These are phyloP conservation scores for Globisporangium echinulatum DNA, from an alignment of 352 stramenopile species.

Conservation along the genomic window DNA sequence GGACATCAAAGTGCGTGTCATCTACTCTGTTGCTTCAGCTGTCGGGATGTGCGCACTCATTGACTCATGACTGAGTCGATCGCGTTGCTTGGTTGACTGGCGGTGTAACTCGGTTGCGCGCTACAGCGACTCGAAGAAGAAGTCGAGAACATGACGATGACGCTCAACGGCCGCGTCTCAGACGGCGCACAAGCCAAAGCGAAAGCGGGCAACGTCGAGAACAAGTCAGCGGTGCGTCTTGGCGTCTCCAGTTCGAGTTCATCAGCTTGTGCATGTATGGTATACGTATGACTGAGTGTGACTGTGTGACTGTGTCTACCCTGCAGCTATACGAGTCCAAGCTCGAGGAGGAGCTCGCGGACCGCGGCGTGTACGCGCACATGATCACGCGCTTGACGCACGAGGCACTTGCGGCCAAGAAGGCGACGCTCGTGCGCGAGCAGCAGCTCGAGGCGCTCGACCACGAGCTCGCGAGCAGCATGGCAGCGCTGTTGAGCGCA, in stretches of 20 bases:
- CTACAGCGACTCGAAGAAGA: constrained; percentile 65
- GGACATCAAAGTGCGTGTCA: constrained; percentile 47
- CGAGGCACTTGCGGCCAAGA: constrained; percentile 59
- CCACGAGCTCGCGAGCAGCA: constrained; percentile 48
- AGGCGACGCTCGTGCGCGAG: constrained; percentile 55
- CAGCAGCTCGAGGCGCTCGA: constrained; percentile 46
- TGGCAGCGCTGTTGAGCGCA: constrained; percentile 41
- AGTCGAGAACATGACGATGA: constrained; percentile 68
- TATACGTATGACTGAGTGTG: no score
- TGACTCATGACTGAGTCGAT: no score
- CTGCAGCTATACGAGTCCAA: constrained; percentile 71
- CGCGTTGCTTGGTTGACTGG: no score
- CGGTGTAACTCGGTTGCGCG: neutral
- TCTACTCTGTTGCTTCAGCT: neutral
- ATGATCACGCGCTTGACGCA: constrained; percentile 72
- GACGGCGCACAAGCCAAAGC: constrained; percentile 52
- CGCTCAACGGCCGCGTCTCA: constrained; percentile 49
- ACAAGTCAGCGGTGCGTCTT: constrained; percentile 53
- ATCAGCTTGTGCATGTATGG: neutral
- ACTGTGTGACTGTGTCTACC: neutral
- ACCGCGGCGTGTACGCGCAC: constrained; percentile 73
- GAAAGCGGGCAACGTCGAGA: constrained; percentile 67
- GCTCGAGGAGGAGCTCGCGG: constrained; percentile 61
- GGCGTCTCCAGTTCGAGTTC: neutral
- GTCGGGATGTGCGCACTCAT: neutral